phyloP scores from a whole-genome alignment of 228 moss, liverwort and hornwort species.

The Sphagnum magellanicum region DNA sequence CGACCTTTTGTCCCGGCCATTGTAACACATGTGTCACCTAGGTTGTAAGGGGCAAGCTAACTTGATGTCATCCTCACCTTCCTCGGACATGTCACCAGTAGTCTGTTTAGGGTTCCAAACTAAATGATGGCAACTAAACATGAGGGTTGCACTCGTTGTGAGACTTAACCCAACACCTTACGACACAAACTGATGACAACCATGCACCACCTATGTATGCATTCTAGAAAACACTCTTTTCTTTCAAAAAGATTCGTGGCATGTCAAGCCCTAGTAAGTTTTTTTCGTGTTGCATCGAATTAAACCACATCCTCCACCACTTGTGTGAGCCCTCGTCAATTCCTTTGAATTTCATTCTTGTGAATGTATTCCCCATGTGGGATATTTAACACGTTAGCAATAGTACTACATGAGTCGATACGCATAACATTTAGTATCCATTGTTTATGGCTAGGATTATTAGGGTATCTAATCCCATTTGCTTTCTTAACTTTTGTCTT shows the following conservation, averaged over 20 bases:
- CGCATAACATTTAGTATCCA: not conserved
- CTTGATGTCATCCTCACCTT: too few species aligned
- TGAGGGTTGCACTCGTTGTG: not conserved
- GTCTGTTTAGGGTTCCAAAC: not conserved
- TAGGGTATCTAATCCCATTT: too few species aligned
- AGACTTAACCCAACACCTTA: not conserved
- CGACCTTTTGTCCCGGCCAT: too few species aligned
- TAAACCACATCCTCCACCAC: not conserved
- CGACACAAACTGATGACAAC: not conserved
- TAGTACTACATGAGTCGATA: not conserved
- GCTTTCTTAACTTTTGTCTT: too few species aligned
- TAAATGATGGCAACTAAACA: not conserved
- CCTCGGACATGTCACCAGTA: too few species aligned
- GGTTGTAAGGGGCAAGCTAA: too few species aligned
- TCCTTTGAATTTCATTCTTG: too few species aligned
- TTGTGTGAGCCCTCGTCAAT: not conserved
- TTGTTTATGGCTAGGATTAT: too few species aligned
- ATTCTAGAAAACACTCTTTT: not conserved
- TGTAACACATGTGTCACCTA: too few species aligned
- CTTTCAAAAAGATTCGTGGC: not conserved
- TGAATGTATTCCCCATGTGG: too few species aligned
- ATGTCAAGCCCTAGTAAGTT: not conserved
- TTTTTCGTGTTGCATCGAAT: constrained; percentile 1
- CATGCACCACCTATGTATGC: not conserved
- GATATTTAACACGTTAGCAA: not conserved